Evolutionary conservation across 495 filamentous ascomycete species (phyloP), one percentile per base, ranked within the genome.

Genomic region (Podospora pseudoanserina): DNA sequence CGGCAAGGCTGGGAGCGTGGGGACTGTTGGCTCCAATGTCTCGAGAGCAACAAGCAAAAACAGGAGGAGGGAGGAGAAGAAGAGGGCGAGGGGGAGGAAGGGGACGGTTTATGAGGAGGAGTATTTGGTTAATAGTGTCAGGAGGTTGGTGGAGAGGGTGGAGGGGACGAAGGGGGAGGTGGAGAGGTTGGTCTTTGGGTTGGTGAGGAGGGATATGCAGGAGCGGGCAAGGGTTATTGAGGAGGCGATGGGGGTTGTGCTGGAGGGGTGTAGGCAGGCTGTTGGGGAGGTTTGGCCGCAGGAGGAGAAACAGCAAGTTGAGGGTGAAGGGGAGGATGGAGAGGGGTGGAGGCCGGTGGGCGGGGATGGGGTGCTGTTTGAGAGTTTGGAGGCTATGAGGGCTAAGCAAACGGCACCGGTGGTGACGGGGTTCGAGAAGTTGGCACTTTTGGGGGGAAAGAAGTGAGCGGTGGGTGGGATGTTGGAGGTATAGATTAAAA

Each of bases 51-150:
- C 92, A 32, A 90, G 87, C 63, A 93, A 92, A 82, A 97, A 94
- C 68, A 86, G 92, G 18, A 83, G 88, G 18, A 82, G 91, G 18
- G 95, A 98, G 77, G 95, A 99, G 83, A 89, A 96, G 73, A 99
- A 99, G 86, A 86, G 93, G 6, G 95, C 95, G 0, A 85, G 92
- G 28, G 95, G 95, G 16, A 92, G 96, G 77, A 97, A 97, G 83
- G 95, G 95, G 18, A 97, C 90, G 56, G 90, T 99, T 4, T 99
- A 98, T 75, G 95, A 99, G 74, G 95, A 98, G 76, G 95, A 97
- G 78, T 98, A 99, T 76, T 84, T 99, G 13, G 88, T 97, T 58
- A 94, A 91, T 73, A 92, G 89, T 70, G 88, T 97, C 44, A 83
- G 89, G n/a, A 81, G 95, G 49, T 82, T 98, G 54, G 86, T 96